Evolutionary conservation across 2,329 filamentous ascomycete species (phyloP).

Genomic region (Phoma sp.): DNA sequence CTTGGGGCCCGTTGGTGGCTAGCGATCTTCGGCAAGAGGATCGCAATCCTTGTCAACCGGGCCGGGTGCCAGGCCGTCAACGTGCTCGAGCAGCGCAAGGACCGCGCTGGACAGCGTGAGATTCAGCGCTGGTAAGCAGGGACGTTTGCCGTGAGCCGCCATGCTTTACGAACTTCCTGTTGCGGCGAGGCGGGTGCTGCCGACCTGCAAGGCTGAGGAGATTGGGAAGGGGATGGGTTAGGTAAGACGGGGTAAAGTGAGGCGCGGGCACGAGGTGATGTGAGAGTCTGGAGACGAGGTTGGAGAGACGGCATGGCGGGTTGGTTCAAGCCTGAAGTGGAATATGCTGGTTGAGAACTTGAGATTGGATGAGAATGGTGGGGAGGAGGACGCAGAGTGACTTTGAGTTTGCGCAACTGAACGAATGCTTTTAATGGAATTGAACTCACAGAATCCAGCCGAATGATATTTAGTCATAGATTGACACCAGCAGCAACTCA

Average conservation of each 20-base stretch:
- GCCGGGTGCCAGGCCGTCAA: constrained; percentile 20
- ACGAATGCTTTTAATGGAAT: too few relatives aligned
- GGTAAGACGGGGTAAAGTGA: background rate
- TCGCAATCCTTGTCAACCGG: constrained; percentile 20
- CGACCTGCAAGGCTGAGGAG: constrained; percentile 13
- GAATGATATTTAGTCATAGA: too few relatives aligned
- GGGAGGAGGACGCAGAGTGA: too few relatives aligned
- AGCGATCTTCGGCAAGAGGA: constrained; percentile 25
- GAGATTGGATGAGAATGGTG: background rate
- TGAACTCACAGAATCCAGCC: too few relatives aligned
- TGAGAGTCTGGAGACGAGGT: constrained; percentile 7
- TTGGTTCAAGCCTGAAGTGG: background rate
- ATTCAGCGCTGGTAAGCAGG: background rate
- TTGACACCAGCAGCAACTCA: too few relatives aligned
- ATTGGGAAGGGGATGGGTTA: background rate
- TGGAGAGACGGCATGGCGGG: background rate
- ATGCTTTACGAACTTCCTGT: constrained; percentile 8
- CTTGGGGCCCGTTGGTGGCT: constrained; percentile 21
- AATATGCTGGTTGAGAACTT: too few relatives aligned
- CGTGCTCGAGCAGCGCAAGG: constrained; percentile 4
- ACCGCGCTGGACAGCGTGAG: background rate
- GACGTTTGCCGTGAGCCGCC: constrained; percentile 9
- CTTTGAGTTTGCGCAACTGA: too few relatives aligned
- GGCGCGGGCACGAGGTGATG: background rate
- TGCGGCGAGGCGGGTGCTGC: background rate